Evolutionary conservation across 768 basidiomycete species (phyloP).

Genomic region (Boletus fagicola): DNA sequence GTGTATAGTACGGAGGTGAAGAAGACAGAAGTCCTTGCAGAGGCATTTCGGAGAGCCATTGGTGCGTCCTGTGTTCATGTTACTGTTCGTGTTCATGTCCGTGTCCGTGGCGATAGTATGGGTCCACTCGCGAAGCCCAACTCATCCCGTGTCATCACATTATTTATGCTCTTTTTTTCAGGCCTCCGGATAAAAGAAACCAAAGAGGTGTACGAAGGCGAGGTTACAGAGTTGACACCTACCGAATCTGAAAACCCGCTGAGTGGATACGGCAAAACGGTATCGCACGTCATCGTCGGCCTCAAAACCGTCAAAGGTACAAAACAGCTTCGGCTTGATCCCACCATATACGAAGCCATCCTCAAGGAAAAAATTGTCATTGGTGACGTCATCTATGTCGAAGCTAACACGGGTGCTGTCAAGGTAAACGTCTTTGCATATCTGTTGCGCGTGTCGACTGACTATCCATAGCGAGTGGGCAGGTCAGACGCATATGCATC

Average conservation of each 20-base stretch:
- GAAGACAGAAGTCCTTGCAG: conserved; percentile 97
- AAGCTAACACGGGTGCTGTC: conserved; percentile 91
- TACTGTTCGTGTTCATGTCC: background rate
- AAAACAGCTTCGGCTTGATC: conserved; percentile 92
- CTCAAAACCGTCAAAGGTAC: conserved; percentile 93
- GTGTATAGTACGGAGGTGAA: conserved; percentile 97
- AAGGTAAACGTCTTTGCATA: conserved; percentile 54
- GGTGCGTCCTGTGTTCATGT: conserved; percentile 53
- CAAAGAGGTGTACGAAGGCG: conserved; percentile 98
- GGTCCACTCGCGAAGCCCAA: background rate
- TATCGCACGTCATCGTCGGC: conserved; percentile 95
- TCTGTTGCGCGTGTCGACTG: background rate
- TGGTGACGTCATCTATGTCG: conserved; percentile 96
- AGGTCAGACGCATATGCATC: conserved; percentile 97
- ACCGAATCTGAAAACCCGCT: conserved; percentile 96
- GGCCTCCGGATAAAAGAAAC: conserved; percentile 98
- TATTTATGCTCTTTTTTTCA: background rate
- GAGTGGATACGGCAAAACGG: conserved; percentile 96
- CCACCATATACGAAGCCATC: conserved; percentile 94
- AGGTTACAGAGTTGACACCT: conserved; percentile 95
- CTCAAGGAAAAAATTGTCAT: conserved; percentile 96
- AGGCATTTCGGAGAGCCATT: conserved; percentile 92
- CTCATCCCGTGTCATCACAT: background rate
- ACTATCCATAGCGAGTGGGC: conserved; percentile 72
- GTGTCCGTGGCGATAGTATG: too few relatives aligned